phyloP scores from a whole-genome alignment of 495 filamentous ascomycete species.

The Podospora didyma region DNA sequence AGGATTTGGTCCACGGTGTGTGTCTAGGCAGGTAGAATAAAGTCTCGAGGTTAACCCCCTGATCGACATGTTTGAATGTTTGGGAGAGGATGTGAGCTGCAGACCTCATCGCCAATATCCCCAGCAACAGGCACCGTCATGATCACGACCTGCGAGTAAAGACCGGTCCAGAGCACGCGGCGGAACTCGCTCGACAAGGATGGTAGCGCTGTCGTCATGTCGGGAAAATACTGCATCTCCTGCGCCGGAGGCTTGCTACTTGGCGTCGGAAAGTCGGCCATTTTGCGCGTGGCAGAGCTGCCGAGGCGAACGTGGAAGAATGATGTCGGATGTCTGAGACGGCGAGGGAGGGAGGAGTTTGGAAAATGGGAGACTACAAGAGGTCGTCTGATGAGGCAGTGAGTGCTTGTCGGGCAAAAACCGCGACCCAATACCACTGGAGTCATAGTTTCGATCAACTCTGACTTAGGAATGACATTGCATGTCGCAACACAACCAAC shows the following conservation, averaged over 20 bases:
- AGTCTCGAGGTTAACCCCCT: constrained; percentile 17
- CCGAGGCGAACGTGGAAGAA: neutral
- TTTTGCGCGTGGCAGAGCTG: constrained; percentile 5
- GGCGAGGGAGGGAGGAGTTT: neutral
- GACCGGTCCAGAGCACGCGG: constrained; percentile 56
- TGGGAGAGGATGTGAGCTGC: neutral
- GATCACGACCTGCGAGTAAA: constrained; percentile 59
- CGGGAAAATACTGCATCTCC: constrained; percentile 56
- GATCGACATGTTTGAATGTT: constrained; percentile 11
- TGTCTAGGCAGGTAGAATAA: constrained; percentile 9
- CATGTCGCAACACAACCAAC: neutral
- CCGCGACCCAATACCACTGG: neutral
- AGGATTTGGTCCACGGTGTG: constrained; percentile 59
- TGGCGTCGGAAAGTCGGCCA: constrained; percentile 17
- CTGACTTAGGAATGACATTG: neutral
- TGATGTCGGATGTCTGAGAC: neutral
- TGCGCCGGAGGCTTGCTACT: constrained; percentile 43
- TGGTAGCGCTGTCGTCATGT: constrained; percentile 48
- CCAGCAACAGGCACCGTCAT: constrained; percentile 62
- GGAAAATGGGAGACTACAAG: neutral
- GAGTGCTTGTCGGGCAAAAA: neutral
- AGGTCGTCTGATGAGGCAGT: neutral
- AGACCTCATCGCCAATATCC: constrained; percentile 62
- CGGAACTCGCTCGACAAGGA: constrained; percentile 53
- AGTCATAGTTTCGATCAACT: neutral